Base-by-base conservation (phyloP, 768 basidiomycete species). In the Podaxis sp. region DNA sequence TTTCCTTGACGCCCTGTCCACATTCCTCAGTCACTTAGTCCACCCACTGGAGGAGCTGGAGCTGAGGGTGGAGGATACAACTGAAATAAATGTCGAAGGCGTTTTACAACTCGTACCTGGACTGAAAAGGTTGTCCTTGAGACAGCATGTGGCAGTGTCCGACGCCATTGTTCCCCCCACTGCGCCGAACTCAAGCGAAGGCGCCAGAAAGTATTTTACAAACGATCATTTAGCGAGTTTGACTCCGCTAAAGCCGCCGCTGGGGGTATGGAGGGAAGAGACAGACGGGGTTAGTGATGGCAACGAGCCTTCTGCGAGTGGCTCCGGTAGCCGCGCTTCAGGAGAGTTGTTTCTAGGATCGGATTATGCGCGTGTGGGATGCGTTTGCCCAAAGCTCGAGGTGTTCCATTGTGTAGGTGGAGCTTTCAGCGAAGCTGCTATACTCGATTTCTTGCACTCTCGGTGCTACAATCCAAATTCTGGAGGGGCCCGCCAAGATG, bases 381-480 rank as follows among this genome's bases (percentile, higher is more conserved):
- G 5, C n/a, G 49, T 19, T 63, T 33, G 61, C 36, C 58, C 54
- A 1, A 55, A 60, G 4, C 54, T 61, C 26, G 55, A 61, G 39
- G 49, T 59, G 7, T 49, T 63, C 15, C 46, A 49, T 51, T 63
- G 54, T 0, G 15, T 13, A 17, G 48, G 30, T 8, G 55, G 54
- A 11, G 15, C 39, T 22, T 63, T 63, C 49, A 19, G 44, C 3
- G 11, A 15, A 19, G n/a, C 44, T n/a, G 28, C 24, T 13, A 52
- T 57, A 15, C 38, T 52, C 5, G 40, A 62, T 8, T 53, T 65
- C 36, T n/a, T 57, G 11, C 6, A 24, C 12, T 42, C 38, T 58
- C 46, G 55, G 15, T 38, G 56, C 22, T 17, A 56, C 5, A 30
- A 42, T 17, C 22, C 22, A 11, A 15, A 11, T 28, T n/a, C 24